phyloP scores from a whole-genome alignment of 148 eudicot genomes.

The Amaranthus palmeri region DNA sequence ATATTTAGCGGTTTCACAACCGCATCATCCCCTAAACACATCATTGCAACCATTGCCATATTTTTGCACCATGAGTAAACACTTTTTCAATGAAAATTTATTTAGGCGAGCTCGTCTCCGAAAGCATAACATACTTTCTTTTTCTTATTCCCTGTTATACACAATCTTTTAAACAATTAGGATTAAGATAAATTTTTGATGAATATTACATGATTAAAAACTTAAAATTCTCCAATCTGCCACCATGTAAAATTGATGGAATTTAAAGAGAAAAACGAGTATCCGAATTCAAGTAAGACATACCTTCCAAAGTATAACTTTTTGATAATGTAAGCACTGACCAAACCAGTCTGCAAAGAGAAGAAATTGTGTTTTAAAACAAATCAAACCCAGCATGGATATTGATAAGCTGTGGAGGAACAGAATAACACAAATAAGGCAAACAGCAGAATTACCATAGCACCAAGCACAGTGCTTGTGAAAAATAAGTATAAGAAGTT shows the following conservation, averaged over 20 bases:
- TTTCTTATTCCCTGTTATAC: too few species aligned
- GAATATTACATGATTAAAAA: background rate
- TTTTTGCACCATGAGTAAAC: too few species aligned
- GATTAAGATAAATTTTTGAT: too few species aligned
- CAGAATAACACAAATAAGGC: background rate
- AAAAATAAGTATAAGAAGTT: slow-evolving; percentile 54
- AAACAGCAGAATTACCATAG: slow-evolving; percentile 36
- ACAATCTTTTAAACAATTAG: too few species aligned
- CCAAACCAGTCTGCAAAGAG: slow-evolving; percentile 66
- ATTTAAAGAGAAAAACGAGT: background rate
- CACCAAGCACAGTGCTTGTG: slow-evolving; percentile 63
- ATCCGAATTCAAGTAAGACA: background rate
- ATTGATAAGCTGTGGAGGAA: background rate
- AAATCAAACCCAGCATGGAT: background rate
- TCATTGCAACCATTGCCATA: too few species aligned
- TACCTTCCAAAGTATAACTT: slow-evolving; percentile 76
- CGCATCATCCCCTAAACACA: too few species aligned
- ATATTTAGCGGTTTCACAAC: too few species aligned
- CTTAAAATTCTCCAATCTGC: background rate
- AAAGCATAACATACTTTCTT: too few species aligned
- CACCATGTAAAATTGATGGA: background rate
- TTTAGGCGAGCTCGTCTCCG: too few species aligned
- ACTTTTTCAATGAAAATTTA: too few species aligned
- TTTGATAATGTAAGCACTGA: slow-evolving; percentile 63
- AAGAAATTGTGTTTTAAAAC: slow-evolving; percentile 2